Evolutionary conservation across 768 basidiomycete genomes (phyloP), one percentile per base, ranked within the genome.

Genomic region (Panaeolus papilionaceus): DNA sequence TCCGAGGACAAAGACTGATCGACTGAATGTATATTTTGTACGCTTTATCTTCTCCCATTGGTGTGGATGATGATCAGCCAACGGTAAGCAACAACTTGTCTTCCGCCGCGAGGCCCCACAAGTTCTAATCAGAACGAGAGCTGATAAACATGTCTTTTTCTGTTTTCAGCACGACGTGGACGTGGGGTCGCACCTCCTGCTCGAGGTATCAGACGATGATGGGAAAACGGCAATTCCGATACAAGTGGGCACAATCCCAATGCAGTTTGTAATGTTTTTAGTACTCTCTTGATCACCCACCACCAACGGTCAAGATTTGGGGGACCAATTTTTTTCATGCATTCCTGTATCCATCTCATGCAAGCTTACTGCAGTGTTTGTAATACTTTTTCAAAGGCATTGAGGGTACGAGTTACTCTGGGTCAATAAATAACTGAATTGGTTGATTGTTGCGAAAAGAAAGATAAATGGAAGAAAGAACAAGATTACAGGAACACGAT

Each of bases 201-300:
- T 33, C 85, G 93, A 70, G 93, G 93, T 65, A 95, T 95, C 77
- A 86, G 93, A 78, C 88, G 94, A 79, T 95, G 82, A 89, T 75
- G 65, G 54, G 54, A 58, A 58, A 58, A 33, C 4, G 11, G 16
- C 20, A 9, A 28, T 33, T 58, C 54, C 54, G 54, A 58, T 33
- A 28, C 54, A 33, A 58, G 28, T 33, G 23, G n/a, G 49, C 23
- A 37, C 64, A 3, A 26, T 28, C 39, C 51, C 67, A 63, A 64
- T 61, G 2, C n/a, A 37, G 47, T 63, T 47, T 39, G 40, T 44
- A 40, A 62, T 58, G 28, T 33, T 33, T 58, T 28, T 58, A 33
- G 18, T 37, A 49, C 47, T 26, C 47, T 18, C 42, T 44, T 44
- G 14, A 44, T 16, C 47, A 26, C 20, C 20, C 47, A 23, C 3